Evolutionary conservation across 192 early-diverging fungal species (phyloP).

Genomic region (Chytriomyces hyalinus): DNA sequence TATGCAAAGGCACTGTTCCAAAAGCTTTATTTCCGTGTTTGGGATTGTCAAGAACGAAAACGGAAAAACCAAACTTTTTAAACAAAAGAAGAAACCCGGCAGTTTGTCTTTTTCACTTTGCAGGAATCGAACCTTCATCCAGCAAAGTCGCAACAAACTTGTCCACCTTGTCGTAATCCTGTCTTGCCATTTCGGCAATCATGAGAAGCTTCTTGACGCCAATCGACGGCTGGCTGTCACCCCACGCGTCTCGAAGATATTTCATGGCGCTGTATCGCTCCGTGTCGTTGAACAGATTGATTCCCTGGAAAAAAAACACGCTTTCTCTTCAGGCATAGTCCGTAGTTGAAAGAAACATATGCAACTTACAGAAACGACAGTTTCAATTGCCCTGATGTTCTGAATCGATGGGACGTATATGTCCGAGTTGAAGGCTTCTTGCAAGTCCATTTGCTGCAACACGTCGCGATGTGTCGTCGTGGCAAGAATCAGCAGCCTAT

Average conservation of each 20-base stretch:
- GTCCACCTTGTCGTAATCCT: slow-evolving; percentile 79
- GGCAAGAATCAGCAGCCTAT: slow-evolving; percentile 80
- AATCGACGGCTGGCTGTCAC: slow-evolving; percentile 70
- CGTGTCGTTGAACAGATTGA: slow-evolving; percentile 71
- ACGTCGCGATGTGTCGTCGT: slow-evolving; percentile 84
- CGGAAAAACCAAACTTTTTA: too few relatives aligned
- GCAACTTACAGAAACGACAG: slow-evolving; percentile 63
- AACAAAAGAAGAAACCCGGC: too few relatives aligned
- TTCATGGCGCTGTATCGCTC: slow-evolving; percentile 68
- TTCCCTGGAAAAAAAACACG: slow-evolving; percentile 36
- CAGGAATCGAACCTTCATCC: slow-evolving; percentile 18
- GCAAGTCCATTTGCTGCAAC: slow-evolving; percentile 85
- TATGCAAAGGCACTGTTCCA: too few relatives aligned
- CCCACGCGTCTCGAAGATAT: slow-evolving; percentile 56
- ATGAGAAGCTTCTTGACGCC: slow-evolving; percentile 93
- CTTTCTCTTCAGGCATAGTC: not conserved
- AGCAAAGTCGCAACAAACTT: slow-evolving; percentile 64
- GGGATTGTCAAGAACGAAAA: too few relatives aligned
- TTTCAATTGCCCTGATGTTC: slow-evolving; percentile 70
- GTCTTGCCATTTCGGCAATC: slow-evolving; percentile 88
- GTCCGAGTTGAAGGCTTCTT: slow-evolving; percentile 83
- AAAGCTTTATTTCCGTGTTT: too few relatives aligned
- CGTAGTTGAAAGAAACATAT: not conserved
- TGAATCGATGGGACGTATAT: slow-evolving; percentile 81
- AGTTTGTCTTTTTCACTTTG: too few relatives aligned